These are phyloP conservation scores for Potentilla sterilis DNA, from an alignment of 306 rosid genomes.

Conservation along the genomic window DNA sequence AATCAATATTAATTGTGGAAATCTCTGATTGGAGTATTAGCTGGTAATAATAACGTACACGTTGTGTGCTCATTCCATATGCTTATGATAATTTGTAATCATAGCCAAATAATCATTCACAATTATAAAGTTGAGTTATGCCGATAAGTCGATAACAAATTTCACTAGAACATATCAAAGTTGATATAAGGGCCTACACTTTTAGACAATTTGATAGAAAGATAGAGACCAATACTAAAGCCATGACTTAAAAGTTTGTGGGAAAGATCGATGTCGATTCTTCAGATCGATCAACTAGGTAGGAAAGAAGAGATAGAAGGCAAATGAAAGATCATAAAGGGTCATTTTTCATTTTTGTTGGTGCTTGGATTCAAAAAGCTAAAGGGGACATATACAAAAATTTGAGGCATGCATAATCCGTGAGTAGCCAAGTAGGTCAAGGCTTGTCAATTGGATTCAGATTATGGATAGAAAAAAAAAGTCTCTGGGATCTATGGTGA, in stretches of 20 bases:
- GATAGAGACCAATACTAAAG: conserved; percentile 25
- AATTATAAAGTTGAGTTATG: neutral
- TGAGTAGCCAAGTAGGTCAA: neutral
- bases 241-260: conserved; percentile 17
- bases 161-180: conserved; percentile 14
- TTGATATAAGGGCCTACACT: conserved; percentile 22
- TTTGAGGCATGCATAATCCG: neutral
- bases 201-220: conserved; percentile 31
- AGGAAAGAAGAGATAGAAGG: neutral
- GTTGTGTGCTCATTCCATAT: neutral
- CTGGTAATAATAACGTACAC: neutral
- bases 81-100: conserved; percentile 21
- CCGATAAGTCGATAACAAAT: neutral
- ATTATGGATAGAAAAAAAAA: neutral
- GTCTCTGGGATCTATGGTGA: neutral
- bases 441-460: neutral
- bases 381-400: neutral
- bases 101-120: conserved; percentile 18
- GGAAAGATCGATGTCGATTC: conserved; percentile 20
- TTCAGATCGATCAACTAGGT: conserved; percentile 9
- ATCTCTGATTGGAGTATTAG: conserved; percentile 4
- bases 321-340: neutral
- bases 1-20: neutral
- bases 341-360: conserved; percentile 4
- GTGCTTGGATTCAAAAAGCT: neutral